Base-by-base conservation (phyloP, 768 basidiomycete genomes). In the Podaxis rugospora region DNA sequence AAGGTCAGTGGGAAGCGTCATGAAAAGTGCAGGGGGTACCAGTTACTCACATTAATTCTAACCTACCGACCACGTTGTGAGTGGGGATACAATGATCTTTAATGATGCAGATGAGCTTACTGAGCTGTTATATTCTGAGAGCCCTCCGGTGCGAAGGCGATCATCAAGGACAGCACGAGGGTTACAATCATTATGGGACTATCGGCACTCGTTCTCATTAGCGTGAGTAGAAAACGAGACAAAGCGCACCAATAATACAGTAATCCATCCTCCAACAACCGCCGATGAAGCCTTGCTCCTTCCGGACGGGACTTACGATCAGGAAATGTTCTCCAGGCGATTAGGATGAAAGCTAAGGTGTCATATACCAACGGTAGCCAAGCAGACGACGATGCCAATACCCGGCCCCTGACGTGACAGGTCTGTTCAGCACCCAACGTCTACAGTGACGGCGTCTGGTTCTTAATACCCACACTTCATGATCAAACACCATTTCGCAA, bases 331-430 rank as follows among this genome's bases (percentile, higher is more conserved):
- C 74, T 72, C 55, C 69, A 67, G 35, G 80, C 64, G 0, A 78
- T 80, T 18, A 81, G 64, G 3, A 63, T 65, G 52, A 81, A 70
- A 25, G 78, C 70, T 39, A 75, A 70, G 1, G 78, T 81, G 57
- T 82, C 79, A 60, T 80, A 82, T 16, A 80, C 69, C 49, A 82
- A 71, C 6, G 81, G 81, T 0, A 82, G 63, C 80, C 80, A 82
- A 0, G 80, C 80, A 2, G 79, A 80, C 61, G 85, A 71, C 35
- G 84, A 77, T n/a, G 79, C 75, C 10, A 71, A 54, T 42, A 21
- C 42, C 16, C 47, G 64, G 47, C 76, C 76, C 66, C 78, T 79
- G 54, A 28, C 63, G 36, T 14, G 13, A 4, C 25, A 13, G 55
- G 2, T 32, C 23, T 44, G 16, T 16, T 44, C 5, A 44, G 42